These are phyloP conservation scores for Malassezia restricta DNA, from an alignment of 1,284 basidiomycete species.

Conservation along the genomic window DNA sequence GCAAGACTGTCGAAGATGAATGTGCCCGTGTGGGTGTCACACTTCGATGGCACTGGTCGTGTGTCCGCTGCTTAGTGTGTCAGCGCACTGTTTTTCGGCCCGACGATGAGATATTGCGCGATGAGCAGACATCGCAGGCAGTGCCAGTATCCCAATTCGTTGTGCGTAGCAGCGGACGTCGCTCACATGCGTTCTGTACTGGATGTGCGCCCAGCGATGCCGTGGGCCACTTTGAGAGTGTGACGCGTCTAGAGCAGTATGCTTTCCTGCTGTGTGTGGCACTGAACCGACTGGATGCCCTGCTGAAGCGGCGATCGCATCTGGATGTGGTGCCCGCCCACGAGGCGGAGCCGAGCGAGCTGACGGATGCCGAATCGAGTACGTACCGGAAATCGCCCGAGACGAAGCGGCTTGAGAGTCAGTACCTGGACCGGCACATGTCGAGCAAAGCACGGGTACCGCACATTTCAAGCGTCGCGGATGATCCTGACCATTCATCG, in stretches of 20 bases:
- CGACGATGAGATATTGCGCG: constrained; percentile 1
- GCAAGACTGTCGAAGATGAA: constrained; percentile 87
- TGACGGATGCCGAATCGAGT: constrained; percentile 20
- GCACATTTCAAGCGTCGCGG: constrained; percentile 86
- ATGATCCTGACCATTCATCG: constrained; percentile 58
- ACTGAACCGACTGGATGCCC: constrained; percentile 73
- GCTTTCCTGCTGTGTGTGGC: constrained; percentile 94
- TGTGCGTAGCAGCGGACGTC: not conserved
- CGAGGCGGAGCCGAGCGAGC: constrained; percentile 7
- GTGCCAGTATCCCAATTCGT: not conserved
- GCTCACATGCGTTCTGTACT: constrained; percentile 54
- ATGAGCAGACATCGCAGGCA: not conserved
- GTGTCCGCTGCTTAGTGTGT: constrained; percentile 70
- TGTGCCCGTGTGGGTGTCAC: constrained; percentile 85
- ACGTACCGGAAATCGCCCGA: constrained; percentile 72
- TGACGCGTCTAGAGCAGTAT: constrained; percentile 91
- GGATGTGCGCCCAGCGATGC: constrained; percentile 53
- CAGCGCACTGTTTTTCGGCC: constrained; percentile 35
- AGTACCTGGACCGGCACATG: constrained; percentile 75
- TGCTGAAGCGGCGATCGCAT: constrained; percentile 81
- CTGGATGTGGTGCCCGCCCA: constrained; percentile 54
- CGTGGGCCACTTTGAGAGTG: constrained; percentile 59
- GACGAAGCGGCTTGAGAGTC: constrained; percentile 81
- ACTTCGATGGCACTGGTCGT: constrained; percentile 88
- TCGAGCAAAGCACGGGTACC: constrained; percentile 82